Base-by-base conservation (phyloP, 495 filamentous ascomycete genomes). In the Hypoxylon subgilvum region DNA sequence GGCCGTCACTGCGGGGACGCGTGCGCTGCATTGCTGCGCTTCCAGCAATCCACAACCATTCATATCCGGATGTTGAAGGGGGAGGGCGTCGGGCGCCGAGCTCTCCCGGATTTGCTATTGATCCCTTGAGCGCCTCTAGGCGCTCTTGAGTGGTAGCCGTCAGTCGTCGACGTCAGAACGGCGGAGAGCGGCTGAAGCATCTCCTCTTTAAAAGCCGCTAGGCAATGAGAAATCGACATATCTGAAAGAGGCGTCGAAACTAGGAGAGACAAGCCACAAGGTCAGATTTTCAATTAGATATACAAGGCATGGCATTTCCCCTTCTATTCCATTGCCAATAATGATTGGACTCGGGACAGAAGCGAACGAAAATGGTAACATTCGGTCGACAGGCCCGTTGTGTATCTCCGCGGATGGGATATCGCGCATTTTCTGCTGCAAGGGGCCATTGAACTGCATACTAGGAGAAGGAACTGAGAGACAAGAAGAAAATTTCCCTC, bases 1-100 rank as follows among this genome's bases (percentile, higher is more conserved):
- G 38, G 39, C 43, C 61, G 54, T 55, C 61, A 59, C 43, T 55
- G 54, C 61, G 61, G 61, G 48, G 61, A 45, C 31, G 61, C 49
- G 54, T 64, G 54, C 48, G 44, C 44, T 28, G 22, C 51, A 41
- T 21, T 31, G 51, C 43, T 57, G 30, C 47, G 25, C 44, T 32
- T 44, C 25, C 48, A 43, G 48, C 18, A 4, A 40, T 25, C 17
- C 17, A 31, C 6, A 21, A 16, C 47, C 41, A 48, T 43, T 36
- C 14, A 35, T 23, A 25, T 42, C 41, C 47, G 42, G 60, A 53
- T 21, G 21, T 55, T 10, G 23, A 47, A 46, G 16, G 34, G 17
- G 48, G 34, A 22, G 48, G 34, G 39, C 32, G 19, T 35, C 59
- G 28, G 46, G 39, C 25, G 32, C 46, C 60, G 52, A 41, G 28